These are phyloP conservation scores for Pythium chondricola DNA, from an alignment of 352 stramenopile species.

Conservation along the genomic window DNA sequence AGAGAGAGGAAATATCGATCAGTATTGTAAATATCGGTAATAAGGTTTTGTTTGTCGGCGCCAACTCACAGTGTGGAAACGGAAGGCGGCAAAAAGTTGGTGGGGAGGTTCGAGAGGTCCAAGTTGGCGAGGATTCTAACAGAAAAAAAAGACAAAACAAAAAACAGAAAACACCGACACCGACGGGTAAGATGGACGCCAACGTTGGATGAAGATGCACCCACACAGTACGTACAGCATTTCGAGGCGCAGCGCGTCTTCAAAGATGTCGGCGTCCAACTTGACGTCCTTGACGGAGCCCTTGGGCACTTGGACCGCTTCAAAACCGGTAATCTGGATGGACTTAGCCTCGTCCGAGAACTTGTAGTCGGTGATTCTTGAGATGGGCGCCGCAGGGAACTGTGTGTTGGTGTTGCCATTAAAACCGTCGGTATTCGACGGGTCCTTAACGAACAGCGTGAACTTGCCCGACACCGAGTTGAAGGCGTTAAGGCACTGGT, in stretches of 20 bases:
- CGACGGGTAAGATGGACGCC: background rate
- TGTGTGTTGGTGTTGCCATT: constrained; percentile 10
- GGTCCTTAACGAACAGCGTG: constrained; percentile 71
- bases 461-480: constrained; percentile 35
- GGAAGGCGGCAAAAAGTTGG: constrained; percentile 44
- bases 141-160: constrained; percentile 2
- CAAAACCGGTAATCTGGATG: constrained; percentile 75
- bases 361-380: constrained; percentile 29
- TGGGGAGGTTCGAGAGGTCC: constrained; percentile 38
- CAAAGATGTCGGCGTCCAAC: constrained; percentile 43
- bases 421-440: constrained; percentile 35
- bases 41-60: no score
- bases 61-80: constrained; percentile 33
- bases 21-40: background rate
- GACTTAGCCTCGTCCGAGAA: constrained; percentile 34
- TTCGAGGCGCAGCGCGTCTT: constrained; percentile 26
- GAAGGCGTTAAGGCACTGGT: constrained; percentile 63
- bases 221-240: constrained; percentile 30
- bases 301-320: constrained; percentile 45
- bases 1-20: background rate
- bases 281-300: constrained; percentile 46
- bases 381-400: constrained; percentile 49
- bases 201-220: background rate
- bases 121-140: constrained; percentile 48
- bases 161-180: background rate